These are phyloP conservation scores for Cladophialophora bantiana DNA, from an alignment of 2,329 filamentous ascomycete species.

Conservation along the genomic window DNA sequence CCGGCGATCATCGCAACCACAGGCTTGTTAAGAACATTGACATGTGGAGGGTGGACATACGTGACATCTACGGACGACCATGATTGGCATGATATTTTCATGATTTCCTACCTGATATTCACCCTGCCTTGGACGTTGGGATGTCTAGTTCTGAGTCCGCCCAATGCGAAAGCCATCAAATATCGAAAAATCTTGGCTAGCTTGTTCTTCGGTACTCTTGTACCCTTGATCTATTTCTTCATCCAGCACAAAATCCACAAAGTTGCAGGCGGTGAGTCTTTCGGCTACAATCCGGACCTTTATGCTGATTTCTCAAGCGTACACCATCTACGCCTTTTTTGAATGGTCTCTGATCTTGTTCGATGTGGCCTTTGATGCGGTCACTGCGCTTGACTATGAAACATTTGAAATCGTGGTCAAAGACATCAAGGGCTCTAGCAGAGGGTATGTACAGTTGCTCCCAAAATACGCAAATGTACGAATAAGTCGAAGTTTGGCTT, in stretches of 20 bases:
- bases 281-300: background rate
- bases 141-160: constrained; percentile 85
- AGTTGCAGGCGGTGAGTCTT: constrained; percentile 80
- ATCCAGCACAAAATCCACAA: constrained; percentile 98
- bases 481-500: constrained; percentile 48
- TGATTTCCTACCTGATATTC: constrained; percentile 96
- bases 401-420: constrained; percentile 85
- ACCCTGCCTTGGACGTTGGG: constrained; percentile 95
- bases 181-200: constrained; percentile 85
- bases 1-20: constrained; percentile 81
- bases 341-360: constrained; percentile 95
- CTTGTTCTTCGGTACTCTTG: constrained; percentile 87
- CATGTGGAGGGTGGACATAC: constrained; percentile 98
- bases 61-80: constrained; percentile 98
- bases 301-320: constrained; percentile 65
- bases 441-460: constrained; percentile 98
- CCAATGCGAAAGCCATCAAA: constrained; percentile 80
- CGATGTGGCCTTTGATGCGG: constrained; percentile 94
- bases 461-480: constrained; percentile 77
- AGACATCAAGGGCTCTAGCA: constrained; percentile 87
- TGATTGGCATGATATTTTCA: constrained; percentile 98
- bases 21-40: constrained; percentile 86
- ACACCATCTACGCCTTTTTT: constrained; percentile 97
- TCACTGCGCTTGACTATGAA: constrained; percentile 90
- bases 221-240: constrained; percentile 94